phyloP scores from a whole-genome alignment of 2,329 filamentous ascomycete genomes.

The Clarireedia paspali region DNA sequence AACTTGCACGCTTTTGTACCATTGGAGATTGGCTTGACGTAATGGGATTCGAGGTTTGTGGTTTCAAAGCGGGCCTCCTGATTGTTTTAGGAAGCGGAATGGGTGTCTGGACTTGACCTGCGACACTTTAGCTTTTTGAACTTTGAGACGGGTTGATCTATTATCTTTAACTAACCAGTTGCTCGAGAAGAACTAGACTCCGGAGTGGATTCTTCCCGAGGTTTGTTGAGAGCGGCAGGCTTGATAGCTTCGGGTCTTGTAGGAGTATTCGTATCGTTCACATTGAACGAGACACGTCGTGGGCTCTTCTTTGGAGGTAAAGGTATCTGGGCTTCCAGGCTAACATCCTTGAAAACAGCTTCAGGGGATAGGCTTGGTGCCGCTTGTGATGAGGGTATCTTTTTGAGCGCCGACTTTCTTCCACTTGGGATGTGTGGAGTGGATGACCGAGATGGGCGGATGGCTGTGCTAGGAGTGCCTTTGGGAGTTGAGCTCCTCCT shows the following conservation, averaged over 20 bases:
- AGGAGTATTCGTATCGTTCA: slow-evolving; percentile 11
- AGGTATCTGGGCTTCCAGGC: slow-evolving; percentile 21
- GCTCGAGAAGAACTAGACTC: not conserved
- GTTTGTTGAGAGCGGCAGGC: not conserved
- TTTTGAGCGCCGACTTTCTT: slow-evolving; percentile 21
- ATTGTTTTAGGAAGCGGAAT: slow-evolving; percentile 6
- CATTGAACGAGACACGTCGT: slow-evolving; percentile 16
- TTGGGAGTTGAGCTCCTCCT: slow-evolving; percentile 8
- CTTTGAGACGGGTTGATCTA: not conserved
- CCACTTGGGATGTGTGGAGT: slow-evolving; percentile 23
- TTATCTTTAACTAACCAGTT: not conserved
- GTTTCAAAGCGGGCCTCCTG: slow-evolving; percentile 1
- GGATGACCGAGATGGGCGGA: slow-evolving; percentile 17
- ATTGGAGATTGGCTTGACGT: slow-evolving; percentile 3
- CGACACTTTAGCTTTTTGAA: not conserved
- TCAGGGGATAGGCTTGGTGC: slow-evolving; percentile 19
- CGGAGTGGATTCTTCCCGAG: not conserved
- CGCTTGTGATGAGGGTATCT: slow-evolving; percentile 15
- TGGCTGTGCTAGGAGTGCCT: slow-evolving; percentile 8
- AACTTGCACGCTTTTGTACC: not conserved
- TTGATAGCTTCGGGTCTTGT: not conserved
- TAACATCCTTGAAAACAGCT: slow-evolving; percentile 10
- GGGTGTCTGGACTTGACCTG: not conserved
- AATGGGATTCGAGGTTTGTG: not conserved
- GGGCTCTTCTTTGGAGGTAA: slow-evolving; percentile 11